A percentile compares a stretch with the other conserved stretches of the same genome.
phyloP scores from a whole-genome alignment of 176 grass and related monocot species.

The Aegilops longissima region DNA sequence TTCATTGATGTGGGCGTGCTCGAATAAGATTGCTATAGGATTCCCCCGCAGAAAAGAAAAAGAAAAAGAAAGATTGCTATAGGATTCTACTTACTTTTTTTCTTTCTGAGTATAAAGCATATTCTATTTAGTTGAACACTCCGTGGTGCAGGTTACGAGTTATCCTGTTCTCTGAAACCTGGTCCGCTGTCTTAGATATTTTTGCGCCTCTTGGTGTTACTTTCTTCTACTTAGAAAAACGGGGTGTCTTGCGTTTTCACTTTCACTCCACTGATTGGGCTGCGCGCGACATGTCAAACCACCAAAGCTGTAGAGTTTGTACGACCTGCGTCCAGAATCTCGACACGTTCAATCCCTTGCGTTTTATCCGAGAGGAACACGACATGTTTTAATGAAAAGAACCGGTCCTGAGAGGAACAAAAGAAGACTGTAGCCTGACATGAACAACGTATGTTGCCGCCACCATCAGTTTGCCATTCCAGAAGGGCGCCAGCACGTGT shows the following conservation, averaged over 20 bases:
- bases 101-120: too few species aligned
- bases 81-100: too few species aligned
- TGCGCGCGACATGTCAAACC: constrained; percentile 17
- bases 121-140: too few species aligned
- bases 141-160: too few species aligned
- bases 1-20: too few species aligned
- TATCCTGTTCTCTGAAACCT: too few species aligned
- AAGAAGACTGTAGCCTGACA: not conserved
- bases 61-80: too few species aligned
- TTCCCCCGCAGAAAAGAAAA: too few species aligned
- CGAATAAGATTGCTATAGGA: too few species aligned
- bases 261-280: not conserved
- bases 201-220: too few species aligned
- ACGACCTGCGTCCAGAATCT: not conserved
- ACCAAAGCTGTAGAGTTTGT: constrained; percentile 21
- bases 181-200: too few species aligned
- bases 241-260: not conserved
- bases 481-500: not conserved
- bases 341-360: constrained; percentile 24
- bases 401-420: not conserved
- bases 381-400: constrained; percentile 15
- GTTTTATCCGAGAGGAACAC: constrained; percentile 26
- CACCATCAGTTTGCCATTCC: not conserved
- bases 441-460: not conserved
- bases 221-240: too few species aligned